phyloP scores from a whole-genome alignment of 257 asterid species.

The Coffea eugenioides region DNA sequence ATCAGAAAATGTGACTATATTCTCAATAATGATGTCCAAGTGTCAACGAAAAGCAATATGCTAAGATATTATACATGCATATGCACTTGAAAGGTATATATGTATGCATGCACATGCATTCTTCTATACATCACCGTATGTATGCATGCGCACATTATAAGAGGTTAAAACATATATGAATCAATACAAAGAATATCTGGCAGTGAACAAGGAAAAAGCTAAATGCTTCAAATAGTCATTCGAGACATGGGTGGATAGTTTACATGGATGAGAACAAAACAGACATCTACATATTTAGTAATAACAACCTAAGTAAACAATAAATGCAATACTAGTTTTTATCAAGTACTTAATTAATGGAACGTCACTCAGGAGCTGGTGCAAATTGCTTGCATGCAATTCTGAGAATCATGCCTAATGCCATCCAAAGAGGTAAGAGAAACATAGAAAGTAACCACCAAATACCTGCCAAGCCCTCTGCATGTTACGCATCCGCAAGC shows the following conservation, averaged over 20 bases:
- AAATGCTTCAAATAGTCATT: neutral
- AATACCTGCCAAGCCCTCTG: slow-evolving; percentile 96
- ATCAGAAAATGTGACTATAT: neutral
- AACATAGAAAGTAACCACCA: neutral
- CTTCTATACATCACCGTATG: too few species aligned
- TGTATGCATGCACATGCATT: too few species aligned
- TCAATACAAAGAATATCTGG: neutral
- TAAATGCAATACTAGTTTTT: slow-evolving; percentile 5
- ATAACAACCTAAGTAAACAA: slow-evolving; percentile 5
- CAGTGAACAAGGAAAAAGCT: neutral
- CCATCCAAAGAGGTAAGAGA: neutral
- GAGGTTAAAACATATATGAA: neutral
- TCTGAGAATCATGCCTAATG: neutral
- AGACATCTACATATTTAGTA: neutral
- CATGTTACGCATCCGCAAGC: slow-evolving; percentile 94
- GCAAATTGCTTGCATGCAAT: neutral
- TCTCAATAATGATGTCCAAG: neutral
- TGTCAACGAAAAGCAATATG: neutral
- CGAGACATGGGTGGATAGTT: neutral
- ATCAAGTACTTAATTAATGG: neutral
- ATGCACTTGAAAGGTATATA: neutral
- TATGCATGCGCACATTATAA: neutral
- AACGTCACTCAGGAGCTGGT: neutral
- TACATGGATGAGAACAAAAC: neutral
- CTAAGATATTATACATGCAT: too few species aligned